These are phyloP conservation scores for Trapa incisa DNA, from an alignment of 345 rosid genomes.

Conservation along the genomic window DNA sequence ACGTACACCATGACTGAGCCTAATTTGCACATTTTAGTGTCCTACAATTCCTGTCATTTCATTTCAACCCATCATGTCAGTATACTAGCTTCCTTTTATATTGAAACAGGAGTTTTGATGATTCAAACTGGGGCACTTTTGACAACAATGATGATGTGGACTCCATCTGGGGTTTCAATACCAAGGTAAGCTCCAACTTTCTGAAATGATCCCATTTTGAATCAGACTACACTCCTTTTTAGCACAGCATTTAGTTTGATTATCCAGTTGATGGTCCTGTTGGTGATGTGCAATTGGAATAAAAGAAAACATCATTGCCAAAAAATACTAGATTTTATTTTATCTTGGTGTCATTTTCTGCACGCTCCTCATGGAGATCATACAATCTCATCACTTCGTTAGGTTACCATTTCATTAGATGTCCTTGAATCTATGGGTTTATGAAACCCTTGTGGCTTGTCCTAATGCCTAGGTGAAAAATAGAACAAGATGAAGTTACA, in stretches of 20 bases:
- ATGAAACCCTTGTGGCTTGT: neutral
- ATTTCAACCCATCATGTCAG: neutral
- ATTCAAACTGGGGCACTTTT: slow-evolving; percentile 86
- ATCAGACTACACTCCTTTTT: no score
- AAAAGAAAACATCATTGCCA: neutral
- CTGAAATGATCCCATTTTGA: neutral
- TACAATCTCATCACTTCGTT: neutral
- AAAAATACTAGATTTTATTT: neutral
- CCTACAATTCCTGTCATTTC: slow-evolving; percentile 1
- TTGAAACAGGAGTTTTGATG: slow-evolving; percentile 59
- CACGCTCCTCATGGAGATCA: neutral
- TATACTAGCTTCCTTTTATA: neutral
- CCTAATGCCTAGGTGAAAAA: neutral
- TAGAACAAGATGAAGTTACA: neutral
- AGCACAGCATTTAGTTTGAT: slow-evolving; percentile 5
- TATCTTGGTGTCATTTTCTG: neutral
- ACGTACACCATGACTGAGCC: neutral
- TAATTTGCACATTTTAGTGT: slow-evolving; percentile 2
- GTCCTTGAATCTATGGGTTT: neutral
- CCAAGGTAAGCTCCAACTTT: slow-evolving; percentile 45
- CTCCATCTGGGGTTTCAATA: slow-evolving; percentile 83
- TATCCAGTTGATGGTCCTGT: neutral
- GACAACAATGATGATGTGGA: slow-evolving; percentile 84
- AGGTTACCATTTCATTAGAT: neutral
- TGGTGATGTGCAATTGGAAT: neutral